These are phyloP conservation scores for Scheffersomyces stipitis DNA, from an alignment of 805 yeast genomes.

Conservation along the genomic window DNA sequence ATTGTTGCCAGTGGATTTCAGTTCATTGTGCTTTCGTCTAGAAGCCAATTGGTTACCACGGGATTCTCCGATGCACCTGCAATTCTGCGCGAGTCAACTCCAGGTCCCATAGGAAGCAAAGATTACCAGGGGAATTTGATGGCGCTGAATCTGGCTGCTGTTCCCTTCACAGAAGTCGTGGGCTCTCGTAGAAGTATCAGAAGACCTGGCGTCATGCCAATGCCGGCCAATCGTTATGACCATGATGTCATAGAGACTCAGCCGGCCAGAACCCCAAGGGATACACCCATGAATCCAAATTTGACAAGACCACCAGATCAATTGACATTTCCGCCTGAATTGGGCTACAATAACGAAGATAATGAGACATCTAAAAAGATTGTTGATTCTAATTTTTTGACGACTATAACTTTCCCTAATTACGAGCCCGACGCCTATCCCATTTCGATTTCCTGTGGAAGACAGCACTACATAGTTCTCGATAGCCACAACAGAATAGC, in stretches of 20 bases:
- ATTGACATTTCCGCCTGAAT: conserved; percentile 15
- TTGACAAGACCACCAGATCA: conserved; percentile 23
- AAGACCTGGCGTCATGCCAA: conserved; percentile 2
- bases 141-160: neutral
- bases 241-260: conserved; percentile 1
- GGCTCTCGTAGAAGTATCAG: conserved; percentile 1
- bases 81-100: conserved; percentile 14
- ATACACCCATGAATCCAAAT: conserved; percentile 13
- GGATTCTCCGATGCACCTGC: conserved; percentile 29
- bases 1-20: conserved; percentile 66
- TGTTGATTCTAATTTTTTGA: conserved; percentile 18
- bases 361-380: neutral
- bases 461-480: conserved; percentile 63
- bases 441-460: conserved; percentile 56
- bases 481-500: conserved; percentile 50
- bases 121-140: conserved; percentile 17
- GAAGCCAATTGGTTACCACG: conserved; percentile 57
- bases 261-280: conserved; percentile 2
- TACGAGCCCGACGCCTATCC: neutral
- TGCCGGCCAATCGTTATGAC: conserved; percentile 9
- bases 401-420: conserved; percentile 20
- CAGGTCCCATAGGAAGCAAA: conserved; percentile 23
- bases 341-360: neutral
- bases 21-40: conserved; percentile 54
- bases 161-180: conserved; percentile 9